Percentiles rank a stretch among this genome's conserved stretches.
Evolutionary conservation across 805 yeast species (phyloP).

Genomic region (Lipomyces yamanashiensis): DNA sequence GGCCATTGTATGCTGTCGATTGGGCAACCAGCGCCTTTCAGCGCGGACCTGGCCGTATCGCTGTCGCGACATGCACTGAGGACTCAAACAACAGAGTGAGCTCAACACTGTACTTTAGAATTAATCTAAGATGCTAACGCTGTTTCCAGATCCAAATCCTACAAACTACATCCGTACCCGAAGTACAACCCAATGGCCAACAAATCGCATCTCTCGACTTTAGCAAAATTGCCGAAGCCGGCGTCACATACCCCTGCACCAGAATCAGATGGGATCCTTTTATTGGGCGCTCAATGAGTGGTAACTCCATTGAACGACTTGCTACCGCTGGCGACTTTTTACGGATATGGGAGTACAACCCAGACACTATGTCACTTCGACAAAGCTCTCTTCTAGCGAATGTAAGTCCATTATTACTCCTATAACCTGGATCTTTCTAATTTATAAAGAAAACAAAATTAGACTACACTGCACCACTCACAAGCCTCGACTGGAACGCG

Average conservation of each 20-base stretch:
- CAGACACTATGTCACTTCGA: slow-evolving; percentile 43
- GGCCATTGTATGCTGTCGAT: slow-evolving; percentile 58
- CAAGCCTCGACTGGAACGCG: slow-evolving; percentile 91
- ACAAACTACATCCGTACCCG: slow-evolving; percentile 32
- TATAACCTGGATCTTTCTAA: not conserved
- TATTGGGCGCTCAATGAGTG: slow-evolving; percentile 32
- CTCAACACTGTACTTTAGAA: not conserved
- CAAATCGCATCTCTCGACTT: slow-evolving; percentile 47
- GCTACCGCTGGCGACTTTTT: slow-evolving; percentile 76
- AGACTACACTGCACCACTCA: slow-evolving; percentile 76
- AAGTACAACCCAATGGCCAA: slow-evolving; percentile 40
- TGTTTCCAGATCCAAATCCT: slow-evolving; percentile 39
- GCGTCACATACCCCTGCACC: slow-evolving; percentile 71
- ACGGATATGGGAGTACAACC: slow-evolving; percentile 62
- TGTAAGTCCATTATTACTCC: not conserved
- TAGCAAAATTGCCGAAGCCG: slow-evolving; percentile 55
- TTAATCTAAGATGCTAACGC: not conserved
- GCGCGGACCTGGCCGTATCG: slow-evolving; percentile 56
- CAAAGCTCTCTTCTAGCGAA: slow-evolving; percentile 51
- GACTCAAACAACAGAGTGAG: slow-evolving; percentile 67
- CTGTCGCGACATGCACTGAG: slow-evolving; percentile 79
- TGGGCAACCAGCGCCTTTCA: slow-evolving; percentile 52
- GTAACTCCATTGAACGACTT: slow-evolving; percentile 50
- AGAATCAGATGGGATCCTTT: slow-evolving; percentile 74
- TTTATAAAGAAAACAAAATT: slow-evolving; percentile 45